These are phyloP conservation scores for Nakazawaea pomicola DNA, from an alignment of 805 yeast species.

Conservation along the genomic window DNA sequence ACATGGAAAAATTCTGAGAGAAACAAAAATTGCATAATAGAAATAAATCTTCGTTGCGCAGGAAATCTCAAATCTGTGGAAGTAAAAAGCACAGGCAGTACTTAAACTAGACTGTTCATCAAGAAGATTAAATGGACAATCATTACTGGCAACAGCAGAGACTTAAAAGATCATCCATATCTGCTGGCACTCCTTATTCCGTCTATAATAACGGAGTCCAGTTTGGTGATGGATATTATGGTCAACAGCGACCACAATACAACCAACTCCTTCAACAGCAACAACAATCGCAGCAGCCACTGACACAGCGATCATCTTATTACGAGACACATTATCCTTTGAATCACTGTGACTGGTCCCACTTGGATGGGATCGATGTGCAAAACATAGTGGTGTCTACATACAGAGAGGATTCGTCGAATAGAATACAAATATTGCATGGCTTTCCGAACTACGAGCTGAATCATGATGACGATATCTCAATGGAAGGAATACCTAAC, in stretches of 20 bases:
- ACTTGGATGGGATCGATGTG: slow-evolving; percentile 25
- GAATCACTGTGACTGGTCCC: slow-evolving; percentile 49
- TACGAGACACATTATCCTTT: slow-evolving; percentile 47
- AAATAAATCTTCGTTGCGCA: no score
- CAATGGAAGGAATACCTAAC: slow-evolving; percentile 12
- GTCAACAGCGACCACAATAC: slow-evolving; percentile 4
- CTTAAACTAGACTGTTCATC: no score
- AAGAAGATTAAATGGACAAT: no score
- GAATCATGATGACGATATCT: slow-evolving; percentile 17
- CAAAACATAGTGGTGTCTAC: slow-evolving; percentile 67
- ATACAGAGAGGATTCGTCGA: slow-evolving; percentile 71
- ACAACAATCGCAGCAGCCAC: slow-evolving; percentile 8
- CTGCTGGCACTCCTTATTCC: slow-evolving; percentile 23
- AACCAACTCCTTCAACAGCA: slow-evolving; percentile 5
- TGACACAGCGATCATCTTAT: slow-evolving; percentile 28
- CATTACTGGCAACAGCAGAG: slow-evolving; percentile 12
- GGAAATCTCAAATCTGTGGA: slow-evolving; percentile 10
- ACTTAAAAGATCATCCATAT: slow-evolving; percentile 23
- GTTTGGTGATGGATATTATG: slow-evolving; percentile 1
- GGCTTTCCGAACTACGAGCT: slow-evolving; percentile 23
- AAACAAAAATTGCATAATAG: no score
- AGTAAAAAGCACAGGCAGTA: slow-evolving; percentile 11
- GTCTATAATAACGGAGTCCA: slow-evolving; percentile 10
- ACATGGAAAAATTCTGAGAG: no score
- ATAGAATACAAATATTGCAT: slow-evolving; percentile 52